Evolutionary conservation across 169 alveolate genomes (phyloP), one percentile per base, ranked within the genome.

Genomic region (Plasmodium fragile): DNA sequence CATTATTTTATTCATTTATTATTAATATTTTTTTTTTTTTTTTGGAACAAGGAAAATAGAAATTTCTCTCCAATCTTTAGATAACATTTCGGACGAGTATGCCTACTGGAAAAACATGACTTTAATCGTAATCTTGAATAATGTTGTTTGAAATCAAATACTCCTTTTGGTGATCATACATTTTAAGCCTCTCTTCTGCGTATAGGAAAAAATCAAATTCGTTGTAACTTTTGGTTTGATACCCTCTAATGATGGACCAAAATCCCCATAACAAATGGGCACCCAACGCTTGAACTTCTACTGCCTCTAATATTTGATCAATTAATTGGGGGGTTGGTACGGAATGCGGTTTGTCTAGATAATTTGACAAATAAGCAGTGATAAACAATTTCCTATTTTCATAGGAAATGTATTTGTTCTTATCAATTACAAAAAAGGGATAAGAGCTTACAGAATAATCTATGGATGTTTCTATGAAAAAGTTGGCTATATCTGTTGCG

Each of bases 401-500:
- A 81, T 96, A 83, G n/a, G 95, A 95, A 36, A 96, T 90, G 45
- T 96, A 95, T 25, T 92, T 59, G n/a, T 92, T 92, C 36, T 92
- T 83, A 41, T 95, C 94, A 53, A 92, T 78, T 25, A 22, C 80
- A 81, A 95, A 96, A 83, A 92, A 96, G 4, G 98, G 97, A 53
- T 92, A 92, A 8, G 84, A 52, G n/a, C 92, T 93, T 30, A 34
- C 36, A 32, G 96, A 92, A 82, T 96, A 96, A 83, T 95, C 96
- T 41, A 95, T 92, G 11, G 94, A 89, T 81, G 93, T 93, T 93
- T 96, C 98, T 3, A 93, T 93, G 70, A 96, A 96, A 59, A 95
- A 92, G 72, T 94, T 95, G 16, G 97, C 98, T 70, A 96, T 96
- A 83, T 96, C 98, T 18, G 96, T 91, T 11, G 97, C 95, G 32